These are phyloP conservation scores for Torulaspora quercuum DNA, from an alignment of 805 yeast genomes.

Conservation along the genomic window DNA sequence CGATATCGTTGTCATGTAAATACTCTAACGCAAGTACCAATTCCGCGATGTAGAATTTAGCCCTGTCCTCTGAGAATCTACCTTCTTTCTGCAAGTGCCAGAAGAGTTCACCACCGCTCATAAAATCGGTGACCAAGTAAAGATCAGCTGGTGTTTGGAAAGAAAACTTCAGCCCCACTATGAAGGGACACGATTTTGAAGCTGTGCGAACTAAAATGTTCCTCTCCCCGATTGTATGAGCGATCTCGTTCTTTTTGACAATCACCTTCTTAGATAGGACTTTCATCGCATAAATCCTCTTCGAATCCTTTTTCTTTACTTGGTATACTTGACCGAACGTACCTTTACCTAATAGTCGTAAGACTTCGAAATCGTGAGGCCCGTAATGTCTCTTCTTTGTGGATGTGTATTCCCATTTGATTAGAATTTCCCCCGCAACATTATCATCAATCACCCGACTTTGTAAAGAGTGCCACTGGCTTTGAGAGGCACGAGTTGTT, in stretches of 20 bases:
- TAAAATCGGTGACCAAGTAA: conserved; percentile 91
- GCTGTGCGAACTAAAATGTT: conserved; percentile 92
- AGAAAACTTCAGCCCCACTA: conserved; percentile 92
- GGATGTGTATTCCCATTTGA: conserved; percentile 67
- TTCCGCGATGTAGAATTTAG: conserved; percentile 96
- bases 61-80: conserved; percentile 86
- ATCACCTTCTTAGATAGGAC: conserved; percentile 91
- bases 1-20: conserved; percentile 91
- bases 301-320: conserved; percentile 85
- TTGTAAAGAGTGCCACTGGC: conserved; percentile 71
- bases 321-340: conserved; percentile 98
- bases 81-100: conserved; percentile 98
- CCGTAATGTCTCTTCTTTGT: conserved; percentile 77
- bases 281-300: conserved; percentile 95
- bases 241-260: conserved; percentile 94
- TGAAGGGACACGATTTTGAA: conserved; percentile 83
- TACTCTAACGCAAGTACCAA: conserved; percentile 89
- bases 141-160: conserved; percentile 93
- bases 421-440: conserved; percentile 72
- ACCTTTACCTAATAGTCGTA: conserved; percentile 89
- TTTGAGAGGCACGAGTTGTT: conserved; percentile 40
- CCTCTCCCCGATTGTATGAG: conserved; percentile 97
- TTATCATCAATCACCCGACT: conserved; percentile 73
- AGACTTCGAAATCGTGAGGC: conserved; percentile 90
- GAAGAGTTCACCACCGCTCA: conserved; percentile 97